A percentile compares a stretch with the other conserved stretches of the same genome.
phyloP scores from a whole-genome alignment of 768 basidiomycete species.

The Paxillus ammoniavirescens region DNA sequence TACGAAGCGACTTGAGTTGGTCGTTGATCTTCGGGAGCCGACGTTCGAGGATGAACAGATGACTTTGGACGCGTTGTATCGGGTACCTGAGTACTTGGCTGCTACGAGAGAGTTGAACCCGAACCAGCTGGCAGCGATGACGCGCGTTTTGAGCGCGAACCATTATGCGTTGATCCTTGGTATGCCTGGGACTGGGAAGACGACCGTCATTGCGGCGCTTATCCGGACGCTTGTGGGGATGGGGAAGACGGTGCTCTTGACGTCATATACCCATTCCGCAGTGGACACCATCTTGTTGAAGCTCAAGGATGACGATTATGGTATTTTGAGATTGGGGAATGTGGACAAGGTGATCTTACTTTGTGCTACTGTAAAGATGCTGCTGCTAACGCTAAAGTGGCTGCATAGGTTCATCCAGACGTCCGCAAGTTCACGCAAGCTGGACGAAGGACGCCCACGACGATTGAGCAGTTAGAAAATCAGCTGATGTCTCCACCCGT shows the following conservation, averaged over 20 bases:
- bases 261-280: constrained; percentile 96
- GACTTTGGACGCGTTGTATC: constrained; percentile 12
- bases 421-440: constrained; percentile 70
- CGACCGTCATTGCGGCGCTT: constrained; percentile 88
- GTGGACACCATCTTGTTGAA: constrained; percentile 96
- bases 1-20: constrained; percentile 57
- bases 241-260: constrained; percentile 86
- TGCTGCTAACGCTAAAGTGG: constrained; percentile 1
- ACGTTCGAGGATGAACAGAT: constrained; percentile 46
- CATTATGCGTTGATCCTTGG: constrained; percentile 94
- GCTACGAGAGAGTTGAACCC: constrained; percentile 53
- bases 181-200: constrained; percentile 99
- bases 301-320: constrained; percentile 63
- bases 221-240: constrained; percentile 74
- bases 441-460: constrained; percentile 51
- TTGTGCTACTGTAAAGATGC: not conserved
- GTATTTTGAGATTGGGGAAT: constrained; percentile 85
- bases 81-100: constrained; percentile 30
- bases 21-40: constrained; percentile 81
- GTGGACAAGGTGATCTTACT: constrained; percentile 73
- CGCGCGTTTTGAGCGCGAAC: constrained; percentile 69
- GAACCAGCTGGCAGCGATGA: constrained; percentile 71
- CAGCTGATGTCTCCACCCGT: constrained; percentile 87
- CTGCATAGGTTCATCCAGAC: constrained; percentile 74
- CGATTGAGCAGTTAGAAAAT: constrained; percentile 79